Base-by-base conservation (phyloP, 2,329 filamentous ascomycete genomes). In the Passalora sequoiae region DNA sequence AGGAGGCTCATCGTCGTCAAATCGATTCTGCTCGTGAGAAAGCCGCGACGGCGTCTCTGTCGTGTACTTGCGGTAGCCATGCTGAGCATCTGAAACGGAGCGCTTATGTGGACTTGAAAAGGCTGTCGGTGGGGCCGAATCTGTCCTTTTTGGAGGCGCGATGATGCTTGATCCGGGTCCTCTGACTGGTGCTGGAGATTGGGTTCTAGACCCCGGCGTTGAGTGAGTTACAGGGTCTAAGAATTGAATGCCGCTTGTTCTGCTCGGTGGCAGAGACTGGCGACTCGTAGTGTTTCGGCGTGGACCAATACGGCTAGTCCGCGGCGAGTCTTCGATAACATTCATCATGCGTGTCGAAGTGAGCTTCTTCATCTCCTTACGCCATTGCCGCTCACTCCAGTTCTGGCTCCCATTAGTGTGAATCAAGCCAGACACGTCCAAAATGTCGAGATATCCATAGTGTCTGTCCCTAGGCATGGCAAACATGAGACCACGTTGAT, bases 401-500 rank as follows among this genome's bases (percentile, higher is more conserved):
- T 67, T 72, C 15, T 77, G 69, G 63, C 84, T 94, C 15, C 85
- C 86, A 3, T 88, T 77, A 3, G 83, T 83, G 50, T 85, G 75
- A 49, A 98, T 89, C 30, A 97, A 70, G 40, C 77, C 76, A 3
- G 83, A 81, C 12, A 97, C 86, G 61, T 98, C 92, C 43, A 89
- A 68, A 25, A 89, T 81, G 59, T 97, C 92, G 19, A 98, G 69
- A 59, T 97, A 97, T 0, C 91, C 89, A 59, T 94, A 94, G 52
- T 86, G 78, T 40, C 83, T 81, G 56, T 92, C 81, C 56, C 86
- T 87, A 0, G 92, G 91, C 83, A 98, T 94, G 4, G 89, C 92
- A 65, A 97, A 98, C 92, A 98, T 98, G 53, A 98, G 74, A 44
- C 92, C 94, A 33, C 88, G 80, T 3, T 86, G 74, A 65, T 97